Conservation (phyloP, 805 yeast species). For the Pichia manshurica region DNA sequence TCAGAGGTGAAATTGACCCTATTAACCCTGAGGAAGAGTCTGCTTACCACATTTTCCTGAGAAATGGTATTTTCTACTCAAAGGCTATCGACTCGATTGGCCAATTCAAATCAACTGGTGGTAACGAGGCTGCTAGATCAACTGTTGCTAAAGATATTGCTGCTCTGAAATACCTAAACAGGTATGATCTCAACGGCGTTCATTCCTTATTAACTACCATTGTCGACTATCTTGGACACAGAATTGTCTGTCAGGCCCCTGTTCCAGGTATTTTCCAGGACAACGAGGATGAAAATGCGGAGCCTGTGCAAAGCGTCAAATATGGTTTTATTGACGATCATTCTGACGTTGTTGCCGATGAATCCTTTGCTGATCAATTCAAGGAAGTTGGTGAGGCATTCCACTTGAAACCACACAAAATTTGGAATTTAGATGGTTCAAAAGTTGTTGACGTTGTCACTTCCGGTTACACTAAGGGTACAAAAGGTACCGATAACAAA, state of each 20-base stretch:
- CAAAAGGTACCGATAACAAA: slow-evolving; percentile 79
- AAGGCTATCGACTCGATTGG: slow-evolving; percentile 68
- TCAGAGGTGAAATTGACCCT: slow-evolving; percentile 67
- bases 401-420: slow-evolving; percentile 69
- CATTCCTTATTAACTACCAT: slow-evolving; percentile 75
- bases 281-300: slow-evolving; percentile 37
- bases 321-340: slow-evolving; percentile 72
- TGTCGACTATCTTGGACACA: slow-evolving; percentile 84
- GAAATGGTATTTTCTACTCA: slow-evolving; percentile 84
- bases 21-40: slow-evolving; percentile 72
- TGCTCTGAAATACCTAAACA: slow-evolving; percentile 63
- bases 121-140: slow-evolving; percentile 79
- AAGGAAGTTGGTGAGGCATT: slow-evolving; percentile 61
- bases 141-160: slow-evolving; percentile 73
- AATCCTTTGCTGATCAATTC: slow-evolving; percentile 50
- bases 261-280: slow-evolving; percentile 78
- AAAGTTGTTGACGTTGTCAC: slow-evolving; percentile 48
- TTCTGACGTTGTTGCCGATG: slow-evolving; percentile 43
- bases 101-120: slow-evolving; percentile 61
- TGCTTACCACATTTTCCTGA: slow-evolving; percentile 60
- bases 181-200: slow-evolving; percentile 56
- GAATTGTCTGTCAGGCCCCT: slow-evolving; percentile 89
- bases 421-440: slow-evolving; percentile 41
- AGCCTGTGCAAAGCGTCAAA: slow-evolving; percentile 45
- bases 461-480: slow-evolving; percentile 79